Percentiles rank a stretch among this genome's conserved stretches.
These are phyloP conservation scores for Penicillium polonicum DNA, from an alignment of 2,329 filamentous ascomycete genomes.

Conservation along the genomic window DNA sequence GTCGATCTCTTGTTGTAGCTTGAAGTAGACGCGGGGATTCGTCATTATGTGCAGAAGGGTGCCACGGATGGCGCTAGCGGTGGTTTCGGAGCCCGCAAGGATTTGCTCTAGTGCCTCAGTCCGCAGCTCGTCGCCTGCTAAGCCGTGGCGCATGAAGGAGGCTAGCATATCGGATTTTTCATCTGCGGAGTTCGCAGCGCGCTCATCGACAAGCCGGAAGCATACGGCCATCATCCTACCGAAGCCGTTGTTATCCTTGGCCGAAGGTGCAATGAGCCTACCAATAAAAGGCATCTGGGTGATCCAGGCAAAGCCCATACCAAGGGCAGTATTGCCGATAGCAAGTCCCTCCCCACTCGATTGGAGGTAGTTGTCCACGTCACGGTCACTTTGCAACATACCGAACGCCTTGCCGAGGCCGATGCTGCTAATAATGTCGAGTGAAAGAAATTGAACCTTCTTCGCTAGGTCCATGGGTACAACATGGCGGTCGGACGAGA, in stretches of 20 bases:
- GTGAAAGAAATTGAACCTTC: constrained; percentile 54
- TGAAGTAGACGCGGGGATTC: constrained; percentile 16
- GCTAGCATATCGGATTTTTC: constrained; percentile 29
- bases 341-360: constrained; percentile 33
- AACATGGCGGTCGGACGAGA: constrained; percentile 31
- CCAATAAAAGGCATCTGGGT: constrained; percentile 18
- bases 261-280: constrained; percentile 18
- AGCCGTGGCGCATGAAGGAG: constrained; percentile 30
- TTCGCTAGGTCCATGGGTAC: constrained; percentile 47
- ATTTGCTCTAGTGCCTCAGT: constrained; percentile 21
- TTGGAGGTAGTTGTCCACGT: constrained; percentile 43
- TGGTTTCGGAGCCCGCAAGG: constrained; percentile 24
- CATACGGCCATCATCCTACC: constrained; percentile 25
- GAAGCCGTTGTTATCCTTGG: constrained; percentile 22
- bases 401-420: constrained; percentile 53
- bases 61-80: constrained; percentile 16
- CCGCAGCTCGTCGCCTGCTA: constrained; percentile 16
- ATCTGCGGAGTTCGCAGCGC: constrained; percentile 18
- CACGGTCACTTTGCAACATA: constrained; percentile 46
- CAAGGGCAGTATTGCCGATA: constrained; percentile 14
- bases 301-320: constrained; percentile 18
- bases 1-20: constrained; percentile 23
- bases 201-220: constrained; percentile 20
- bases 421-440: constrained; percentile 57
- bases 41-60: constrained; percentile 17